Evolutionary conservation across 1,284 basidiomycete species (phyloP), one percentile per base, ranked within the genome.

Genomic region (Schizophyllum amplum): DNA sequence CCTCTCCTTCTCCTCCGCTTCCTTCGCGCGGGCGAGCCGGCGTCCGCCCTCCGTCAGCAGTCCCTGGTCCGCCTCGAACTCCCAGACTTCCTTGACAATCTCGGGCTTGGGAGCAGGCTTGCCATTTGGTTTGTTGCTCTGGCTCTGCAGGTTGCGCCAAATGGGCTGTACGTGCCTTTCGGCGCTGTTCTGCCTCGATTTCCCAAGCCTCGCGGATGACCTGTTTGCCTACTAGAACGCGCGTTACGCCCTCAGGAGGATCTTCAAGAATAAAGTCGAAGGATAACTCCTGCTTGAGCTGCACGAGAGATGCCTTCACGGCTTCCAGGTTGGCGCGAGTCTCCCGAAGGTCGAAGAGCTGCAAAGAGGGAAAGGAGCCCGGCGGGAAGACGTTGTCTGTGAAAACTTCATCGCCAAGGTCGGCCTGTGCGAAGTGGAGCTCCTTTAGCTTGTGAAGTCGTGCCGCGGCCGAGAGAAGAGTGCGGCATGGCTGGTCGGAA

Each of bases 151-250:
- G 63, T 26, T 58, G 57, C 20, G 62, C 42, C 20, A 5, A 25
- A 26, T 56, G 69, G 67, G 50, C 65, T 68, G n/a, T 62, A 23
- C 65, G 58, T 47, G 66, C 69, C 52, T 67, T 71, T 33, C 62
- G 69, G 47, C 59, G 75, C 48, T 75, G 72, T 62, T 90, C 88
- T 9, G 82, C 73, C 65, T 87, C 87, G 20, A 91, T 64, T 67
- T 91, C 88, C 88, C 88, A 90, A 26, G 79, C 68, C 68, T 91
- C 88, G 63, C 81, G 83, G 55, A 87, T 64, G 21, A 88, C 71
- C 62, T 75, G 78, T 70, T 87, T 88, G 7, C 87, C 88, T 2
- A 88, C 73, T n/a, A 82, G 71, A 21, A 90, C 69, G 47, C 77
- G 77, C 11, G 82, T 65, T 0, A 76, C 71, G 17, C 82, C 82